Conservation (phyloP, 2,329 filamentous ascomycete genomes). For the Ascochyta rabiei region DNA sequence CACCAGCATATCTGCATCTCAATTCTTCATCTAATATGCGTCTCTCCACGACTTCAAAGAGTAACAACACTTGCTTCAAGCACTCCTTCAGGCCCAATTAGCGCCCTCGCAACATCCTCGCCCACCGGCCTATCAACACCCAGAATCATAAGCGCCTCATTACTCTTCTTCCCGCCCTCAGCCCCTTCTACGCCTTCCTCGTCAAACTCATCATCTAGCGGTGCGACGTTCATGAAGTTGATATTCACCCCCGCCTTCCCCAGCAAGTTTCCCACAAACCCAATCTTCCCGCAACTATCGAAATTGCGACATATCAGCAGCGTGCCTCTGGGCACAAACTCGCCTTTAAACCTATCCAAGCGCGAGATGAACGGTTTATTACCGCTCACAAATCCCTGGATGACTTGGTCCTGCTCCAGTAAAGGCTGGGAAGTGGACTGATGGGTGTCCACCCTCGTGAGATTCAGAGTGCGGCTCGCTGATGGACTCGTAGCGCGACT, state of each 20-base stretch:
- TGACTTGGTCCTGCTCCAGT: conserved; percentile 56
- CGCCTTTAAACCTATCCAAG: conserved; percentile 74
- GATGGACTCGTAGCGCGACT: conserved; percentile 38
- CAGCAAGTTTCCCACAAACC: conserved; percentile 73
- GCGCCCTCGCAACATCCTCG: conserved; percentile 58
- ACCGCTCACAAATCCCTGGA: conserved; percentile 70
- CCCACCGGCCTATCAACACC: conserved; percentile 72
- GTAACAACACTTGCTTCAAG: conserved; percentile 61
- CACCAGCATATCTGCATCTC: not conserved
- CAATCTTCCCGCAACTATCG: conserved; percentile 82
- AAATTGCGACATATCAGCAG: conserved; percentile 82
- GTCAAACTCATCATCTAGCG: conserved; percentile 54
- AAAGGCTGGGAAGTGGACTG: conserved; percentile 6
- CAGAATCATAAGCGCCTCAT: conserved; percentile 82
- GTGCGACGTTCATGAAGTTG: conserved; percentile 76
- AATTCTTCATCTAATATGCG: not conserved
- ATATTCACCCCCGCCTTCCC: conserved; percentile 78
- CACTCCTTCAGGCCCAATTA: conserved; percentile 58
- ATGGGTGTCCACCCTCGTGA: conserved; percentile 1
- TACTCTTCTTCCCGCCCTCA: conserved; percentile 42
- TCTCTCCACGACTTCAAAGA: conserved; percentile 15
- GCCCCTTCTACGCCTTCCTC: conserved; percentile 34
- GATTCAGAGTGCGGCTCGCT: conserved; percentile 19
- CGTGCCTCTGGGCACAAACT: conserved; percentile 74
- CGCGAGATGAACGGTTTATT: conserved; percentile 72